A percentile compares a stretch with the other conserved stretches of the same genome.
phyloP scores from a whole-genome alignment of 1,284 basidiomycete genomes.

The Neonothopanus nambi region DNA sequence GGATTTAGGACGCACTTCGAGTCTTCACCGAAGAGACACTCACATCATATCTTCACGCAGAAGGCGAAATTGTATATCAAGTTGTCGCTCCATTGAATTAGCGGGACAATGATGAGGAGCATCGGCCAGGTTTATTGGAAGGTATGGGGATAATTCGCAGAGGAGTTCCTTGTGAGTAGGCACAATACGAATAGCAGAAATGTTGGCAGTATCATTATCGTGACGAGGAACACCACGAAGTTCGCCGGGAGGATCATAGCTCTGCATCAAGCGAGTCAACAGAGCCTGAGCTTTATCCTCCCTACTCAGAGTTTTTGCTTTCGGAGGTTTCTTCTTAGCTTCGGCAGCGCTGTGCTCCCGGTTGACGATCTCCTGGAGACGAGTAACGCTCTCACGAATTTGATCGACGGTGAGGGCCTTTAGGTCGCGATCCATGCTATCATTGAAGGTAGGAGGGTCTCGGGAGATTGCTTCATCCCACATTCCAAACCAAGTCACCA shows the following conservation, averaged over 20 bases:
- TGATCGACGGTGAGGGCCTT: slow-evolving; percentile 23
- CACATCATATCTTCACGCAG: slow-evolving; percentile 69
- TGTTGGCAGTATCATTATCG: slow-evolving; percentile 62
- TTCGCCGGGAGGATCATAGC: slow-evolving; percentile 57
- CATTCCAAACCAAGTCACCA: slow-evolving; percentile 43
- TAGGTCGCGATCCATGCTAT: slow-evolving; percentile 37
- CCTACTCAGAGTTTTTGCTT: background rate
- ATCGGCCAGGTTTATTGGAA: slow-evolving; percentile 56
- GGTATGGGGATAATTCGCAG: slow-evolving; percentile 44
- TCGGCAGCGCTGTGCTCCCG: background rate
- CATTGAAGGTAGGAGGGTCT: slow-evolving; percentile 37
- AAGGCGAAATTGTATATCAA: slow-evolving; percentile 72
- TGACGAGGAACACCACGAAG: slow-evolving; percentile 53
- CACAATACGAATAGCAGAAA: slow-evolving; percentile 57
- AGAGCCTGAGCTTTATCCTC: slow-evolving; percentile 21
- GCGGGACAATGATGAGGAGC: slow-evolving; percentile 61
- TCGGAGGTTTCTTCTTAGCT: slow-evolving; percentile 17
- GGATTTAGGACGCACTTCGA: background rate
- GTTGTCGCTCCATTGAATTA: slow-evolving; percentile 57
- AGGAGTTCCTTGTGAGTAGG: slow-evolving; percentile 66
- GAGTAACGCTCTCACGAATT: slow-evolving; percentile 2
- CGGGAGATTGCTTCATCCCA: slow-evolving; percentile 49
- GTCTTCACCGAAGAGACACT: slow-evolving; percentile 21
- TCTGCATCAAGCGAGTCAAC: slow-evolving; percentile 36
- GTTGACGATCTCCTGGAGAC: slow-evolving; percentile 11